Conservation (phyloP, 805 yeast genomes). For the Wickerhamiella brachini region DNA sequence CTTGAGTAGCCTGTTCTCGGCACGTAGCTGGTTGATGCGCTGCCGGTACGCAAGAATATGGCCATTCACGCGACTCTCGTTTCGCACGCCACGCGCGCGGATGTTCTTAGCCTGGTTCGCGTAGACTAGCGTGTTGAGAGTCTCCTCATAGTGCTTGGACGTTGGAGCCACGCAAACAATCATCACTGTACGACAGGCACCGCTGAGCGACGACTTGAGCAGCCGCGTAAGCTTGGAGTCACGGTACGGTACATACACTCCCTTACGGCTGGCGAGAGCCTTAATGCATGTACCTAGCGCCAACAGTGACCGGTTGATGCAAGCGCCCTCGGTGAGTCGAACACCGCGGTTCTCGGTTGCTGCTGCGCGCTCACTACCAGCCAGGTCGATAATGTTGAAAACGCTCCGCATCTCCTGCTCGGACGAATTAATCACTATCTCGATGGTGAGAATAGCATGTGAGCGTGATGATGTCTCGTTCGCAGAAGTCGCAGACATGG, state of each 20-base stretch:
- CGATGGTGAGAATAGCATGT: constrained; percentile 82
- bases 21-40: constrained; percentile 70
- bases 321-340: constrained; percentile 80
- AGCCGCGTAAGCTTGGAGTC: constrained; percentile 82
- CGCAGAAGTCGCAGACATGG: constrained; percentile 81
- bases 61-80: constrained; percentile 60
- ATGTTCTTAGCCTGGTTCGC: constrained; percentile 88
- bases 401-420: constrained; percentile 39
- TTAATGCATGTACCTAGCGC: constrained; percentile 92
- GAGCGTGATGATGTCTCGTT: constrained; percentile 84
- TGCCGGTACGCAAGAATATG: constrained; percentile 76
- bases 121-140: constrained; percentile 77
- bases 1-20: constrained; percentile 56
- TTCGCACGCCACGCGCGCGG: constrained; percentile 62
- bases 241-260: constrained; percentile 75
- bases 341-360: constrained; percentile 76
- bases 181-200: constrained; percentile 92
- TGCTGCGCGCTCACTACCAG: constrained; percentile 91
- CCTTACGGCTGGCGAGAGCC: constrained; percentile 56
- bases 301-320: constrained; percentile 72
- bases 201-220: constrained; percentile 80
- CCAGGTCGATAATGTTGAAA: constrained; percentile 76
- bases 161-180: constrained; percentile 88
- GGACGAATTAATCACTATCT: constrained; percentile 27
- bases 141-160: constrained; percentile 79